Percentiles rank a stretch among this genome's conserved stretches.
Evolutionary conservation across 805 yeast genomes (phyloP).

Genomic region (Candida boidinii): DNA sequence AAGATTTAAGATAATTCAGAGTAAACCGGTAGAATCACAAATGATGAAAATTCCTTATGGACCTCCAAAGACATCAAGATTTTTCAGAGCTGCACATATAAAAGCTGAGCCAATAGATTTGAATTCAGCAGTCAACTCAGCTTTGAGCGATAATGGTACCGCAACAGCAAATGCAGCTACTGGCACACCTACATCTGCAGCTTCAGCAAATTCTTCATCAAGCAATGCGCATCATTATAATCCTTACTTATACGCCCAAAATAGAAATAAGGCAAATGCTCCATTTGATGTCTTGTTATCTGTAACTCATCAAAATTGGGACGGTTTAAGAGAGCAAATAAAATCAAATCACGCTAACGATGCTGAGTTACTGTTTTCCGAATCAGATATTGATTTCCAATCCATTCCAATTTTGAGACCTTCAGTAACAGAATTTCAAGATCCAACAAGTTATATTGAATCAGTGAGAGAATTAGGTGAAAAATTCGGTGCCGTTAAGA

Average conservation of each 20-base stretch:
- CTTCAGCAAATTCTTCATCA: background rate
- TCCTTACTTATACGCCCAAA: slow-evolving; percentile 39
- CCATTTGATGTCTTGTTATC: slow-evolving; percentile 28
- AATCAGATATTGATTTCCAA: background rate
- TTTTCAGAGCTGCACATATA: slow-evolving; percentile 13
- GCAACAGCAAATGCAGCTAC: background rate
- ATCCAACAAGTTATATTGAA: slow-evolving; percentile 63
- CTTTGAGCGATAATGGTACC: background rate
- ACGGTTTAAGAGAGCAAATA: slow-evolving; percentile 1
- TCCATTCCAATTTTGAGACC: slow-evolving; percentile 52
- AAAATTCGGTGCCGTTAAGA: slow-evolving; percentile 65
- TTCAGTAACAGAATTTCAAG: slow-evolving; percentile 42
- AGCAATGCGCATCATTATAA: slow-evolving; percentile 27
- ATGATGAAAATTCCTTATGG: slow-evolving; percentile 5
- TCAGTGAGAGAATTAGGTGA: slow-evolving; percentile 42
- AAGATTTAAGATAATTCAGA: background rate
- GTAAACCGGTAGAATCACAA: slow-evolving; percentile 2
- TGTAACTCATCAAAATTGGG: slow-evolving; percentile 8
- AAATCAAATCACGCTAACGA: background rate
- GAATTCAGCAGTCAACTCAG: background rate
- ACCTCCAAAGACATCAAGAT: slow-evolving; percentile 21
- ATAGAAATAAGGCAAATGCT: slow-evolving; percentile 32
- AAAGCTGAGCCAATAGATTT: background rate
- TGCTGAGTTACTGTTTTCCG: background rate
- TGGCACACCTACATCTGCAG: slow-evolving; percentile 7